Conservation (phyloP, 1,139 yeast genomes). For the Hemisphaericaspora xylofermentans region DNA sequence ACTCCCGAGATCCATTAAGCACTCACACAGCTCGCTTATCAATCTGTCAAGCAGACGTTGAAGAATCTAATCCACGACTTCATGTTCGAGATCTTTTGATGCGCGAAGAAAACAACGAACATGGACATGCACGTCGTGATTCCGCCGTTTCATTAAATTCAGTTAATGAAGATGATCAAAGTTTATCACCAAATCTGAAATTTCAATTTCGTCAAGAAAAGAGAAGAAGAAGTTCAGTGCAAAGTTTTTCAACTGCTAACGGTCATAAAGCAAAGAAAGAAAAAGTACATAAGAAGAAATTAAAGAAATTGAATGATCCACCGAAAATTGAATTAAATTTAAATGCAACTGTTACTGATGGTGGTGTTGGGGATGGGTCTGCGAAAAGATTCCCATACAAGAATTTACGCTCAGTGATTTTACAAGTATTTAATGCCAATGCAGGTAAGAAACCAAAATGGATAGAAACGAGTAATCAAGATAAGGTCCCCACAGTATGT, state of each 20-base stretch:
- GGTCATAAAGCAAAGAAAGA: constrained; percentile 12
- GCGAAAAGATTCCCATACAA: constrained; percentile 29
- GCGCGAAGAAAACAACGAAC: background rate
- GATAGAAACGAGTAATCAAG: constrained; percentile 29
- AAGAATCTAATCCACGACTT: constrained; percentile 18
- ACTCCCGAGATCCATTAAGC: constrained; percentile 21
- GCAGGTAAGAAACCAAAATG: constrained; percentile 24
- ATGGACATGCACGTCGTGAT: constrained; percentile 18
- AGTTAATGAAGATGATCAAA: constrained; percentile 16
- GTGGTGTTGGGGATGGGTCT: constrained; percentile 7
- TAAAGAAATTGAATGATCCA: constrained; percentile 32
- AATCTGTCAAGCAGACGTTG: constrained; percentile 23
- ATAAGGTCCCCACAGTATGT: constrained; percentile 45
- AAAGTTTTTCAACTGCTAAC: constrained; percentile 18
- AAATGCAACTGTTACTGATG: background rate
- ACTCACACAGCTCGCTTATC: constrained; percentile 29
- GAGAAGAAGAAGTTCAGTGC: constrained; percentile 47
- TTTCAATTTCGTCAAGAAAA: constrained; percentile 19
- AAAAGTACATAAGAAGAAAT: constrained; percentile 35
- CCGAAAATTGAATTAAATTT: constrained; percentile 23
- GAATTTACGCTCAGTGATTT: constrained; percentile 52
- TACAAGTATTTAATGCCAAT: constrained; percentile 45
- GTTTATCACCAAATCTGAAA: background rate
- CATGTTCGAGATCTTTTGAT: constrained; percentile 19
- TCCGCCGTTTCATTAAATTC: constrained; percentile 29